These are phyloP conservation scores for Chenopodium album DNA, from an alignment of 148 eudicot genomes.

Conservation along the genomic window DNA sequence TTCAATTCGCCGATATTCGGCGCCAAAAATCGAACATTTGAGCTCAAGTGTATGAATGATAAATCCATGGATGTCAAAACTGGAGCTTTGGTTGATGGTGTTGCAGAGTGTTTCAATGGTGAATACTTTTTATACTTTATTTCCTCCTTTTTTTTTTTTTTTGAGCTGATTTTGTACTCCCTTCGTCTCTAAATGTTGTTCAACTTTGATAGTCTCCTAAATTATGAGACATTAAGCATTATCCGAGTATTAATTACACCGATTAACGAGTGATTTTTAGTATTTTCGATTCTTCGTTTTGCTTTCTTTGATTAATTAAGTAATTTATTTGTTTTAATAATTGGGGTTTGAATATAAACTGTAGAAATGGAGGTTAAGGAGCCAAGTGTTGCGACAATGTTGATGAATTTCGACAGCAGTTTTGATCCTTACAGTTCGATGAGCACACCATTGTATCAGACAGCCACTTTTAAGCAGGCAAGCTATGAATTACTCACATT, in stretches of 20 bases:
- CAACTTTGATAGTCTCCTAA: too few species aligned
- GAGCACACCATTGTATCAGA: slow-evolving; percentile 91
- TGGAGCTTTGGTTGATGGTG: slow-evolving; percentile 50
- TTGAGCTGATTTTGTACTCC: not conserved
- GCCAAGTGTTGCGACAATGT: slow-evolving; percentile 74
- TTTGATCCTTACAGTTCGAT: slow-evolving; percentile 89
- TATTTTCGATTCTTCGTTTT: too few species aligned
- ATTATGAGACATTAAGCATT: too few species aligned
- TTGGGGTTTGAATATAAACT: not conserved
- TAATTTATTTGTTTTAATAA: too few species aligned
- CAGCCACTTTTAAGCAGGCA: slow-evolving; percentile 97
- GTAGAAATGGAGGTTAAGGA: slow-evolving; percentile 46
- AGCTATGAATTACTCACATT: slow-evolving; percentile 1
- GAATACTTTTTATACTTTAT: too few species aligned
- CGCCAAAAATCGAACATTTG: slow-evolving; percentile 33
- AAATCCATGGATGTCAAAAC: slow-evolving; percentile 60
- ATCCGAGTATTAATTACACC: too few species aligned
- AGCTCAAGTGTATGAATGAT: slow-evolving; percentile 51
- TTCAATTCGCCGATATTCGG: slow-evolving; percentile 25
- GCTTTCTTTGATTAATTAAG: too few species aligned
- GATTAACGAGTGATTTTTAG: too few species aligned
- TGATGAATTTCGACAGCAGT: slow-evolving; percentile 73
- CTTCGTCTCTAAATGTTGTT: too few species aligned
- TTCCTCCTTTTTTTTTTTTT: not conserved
- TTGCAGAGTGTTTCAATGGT: slow-evolving; percentile 63